Conservation (phyloP, 2,329 filamentous ascomycete genomes). For the Pseudocercospora cruenta region DNA sequence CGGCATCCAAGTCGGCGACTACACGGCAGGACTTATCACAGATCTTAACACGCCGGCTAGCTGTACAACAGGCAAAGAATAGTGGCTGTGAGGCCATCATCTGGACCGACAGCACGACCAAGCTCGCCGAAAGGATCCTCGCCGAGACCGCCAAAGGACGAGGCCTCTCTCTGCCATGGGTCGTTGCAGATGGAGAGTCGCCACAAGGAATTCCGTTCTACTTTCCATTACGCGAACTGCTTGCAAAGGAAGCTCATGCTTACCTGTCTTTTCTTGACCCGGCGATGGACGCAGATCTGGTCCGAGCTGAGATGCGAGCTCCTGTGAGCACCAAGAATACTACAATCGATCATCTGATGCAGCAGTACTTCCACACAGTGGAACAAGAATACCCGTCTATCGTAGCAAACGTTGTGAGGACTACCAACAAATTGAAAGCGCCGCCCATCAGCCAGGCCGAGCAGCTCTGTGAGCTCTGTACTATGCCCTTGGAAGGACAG, state of each 20-base stretch:
- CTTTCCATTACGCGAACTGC: conserved; percentile 82
- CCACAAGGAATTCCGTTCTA: conserved; percentile 65
- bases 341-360: conserved; percentile 90
- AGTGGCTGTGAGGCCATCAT: conserved; percentile 70
- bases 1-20: conserved; percentile 58
- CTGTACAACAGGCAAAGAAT: conserved; percentile 66
- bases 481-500: conserved; percentile 59
- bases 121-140: conserved; percentile 82
- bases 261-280: conserved; percentile 56
- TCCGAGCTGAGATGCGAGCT: conserved; percentile 38
- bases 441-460: conserved; percentile 40
- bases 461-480: conserved; percentile 67
- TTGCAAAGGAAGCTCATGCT: conserved; percentile 74
- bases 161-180: conserved; percentile 80
- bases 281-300: conserved; percentile 43
- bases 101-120: conserved; percentile 84
- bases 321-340: conserved; percentile 71
- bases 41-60: conserved; percentile 71
- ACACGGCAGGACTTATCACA: conserved; percentile 74
- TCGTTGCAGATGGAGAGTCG: conserved; percentile 73
- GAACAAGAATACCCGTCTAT: conserved; percentile 87
- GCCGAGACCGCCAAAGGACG: conserved; percentile 89
- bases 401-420: conserved; percentile 93
- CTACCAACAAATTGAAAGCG: conserved; percentile 76
- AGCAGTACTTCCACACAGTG: conserved; percentile 82